Evolutionary conservation across 805 yeast species (phyloP).

Genomic region (Scheffersomyces amazonensis): DNA sequence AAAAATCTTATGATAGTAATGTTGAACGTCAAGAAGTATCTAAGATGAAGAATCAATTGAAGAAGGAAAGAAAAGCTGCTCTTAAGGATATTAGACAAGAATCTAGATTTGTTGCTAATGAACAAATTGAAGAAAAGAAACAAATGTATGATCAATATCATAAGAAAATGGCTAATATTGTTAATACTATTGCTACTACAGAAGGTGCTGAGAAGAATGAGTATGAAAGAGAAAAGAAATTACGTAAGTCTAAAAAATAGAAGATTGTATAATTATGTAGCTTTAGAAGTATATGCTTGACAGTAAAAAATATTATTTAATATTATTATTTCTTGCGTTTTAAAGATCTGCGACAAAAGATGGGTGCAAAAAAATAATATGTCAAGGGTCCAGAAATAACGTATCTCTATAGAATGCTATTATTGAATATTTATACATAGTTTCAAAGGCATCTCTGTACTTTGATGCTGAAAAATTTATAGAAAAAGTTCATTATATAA

Average conservation of each 20-base stretch:
- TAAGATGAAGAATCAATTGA: constrained; percentile 80
- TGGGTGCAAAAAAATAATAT: no score
- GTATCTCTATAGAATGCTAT: no score
- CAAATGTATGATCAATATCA: constrained; percentile 76
- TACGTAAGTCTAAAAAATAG: constrained; percentile 31
- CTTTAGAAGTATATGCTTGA: no score
- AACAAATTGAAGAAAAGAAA: constrained; percentile 77
- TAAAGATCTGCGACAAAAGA: no score
- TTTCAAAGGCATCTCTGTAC: no score
- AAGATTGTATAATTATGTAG: neutral
- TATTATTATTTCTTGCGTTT: no score
- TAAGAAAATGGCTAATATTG: constrained; percentile 81
- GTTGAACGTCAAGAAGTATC: constrained; percentile 71
- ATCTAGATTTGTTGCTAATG: constrained; percentile 80
- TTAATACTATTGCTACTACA: constrained; percentile 83
- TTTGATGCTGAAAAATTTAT: no score
- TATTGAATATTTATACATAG: no score
- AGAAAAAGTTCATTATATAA: no score
- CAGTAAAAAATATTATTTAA: no score
- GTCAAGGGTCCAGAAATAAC: no score
- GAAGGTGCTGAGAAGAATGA: constrained; percentile 95
- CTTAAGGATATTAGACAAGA: constrained; percentile 90
- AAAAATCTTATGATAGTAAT: constrained; percentile 85
- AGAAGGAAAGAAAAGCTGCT: constrained; percentile 87
- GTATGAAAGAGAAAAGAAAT: constrained; percentile 81